A percentile compares a stretch with the other conserved stretches of the same genome.
Conservation (phyloP, 495 filamentous ascomycete species). For the Lindgomyces ingoldianus region DNA sequence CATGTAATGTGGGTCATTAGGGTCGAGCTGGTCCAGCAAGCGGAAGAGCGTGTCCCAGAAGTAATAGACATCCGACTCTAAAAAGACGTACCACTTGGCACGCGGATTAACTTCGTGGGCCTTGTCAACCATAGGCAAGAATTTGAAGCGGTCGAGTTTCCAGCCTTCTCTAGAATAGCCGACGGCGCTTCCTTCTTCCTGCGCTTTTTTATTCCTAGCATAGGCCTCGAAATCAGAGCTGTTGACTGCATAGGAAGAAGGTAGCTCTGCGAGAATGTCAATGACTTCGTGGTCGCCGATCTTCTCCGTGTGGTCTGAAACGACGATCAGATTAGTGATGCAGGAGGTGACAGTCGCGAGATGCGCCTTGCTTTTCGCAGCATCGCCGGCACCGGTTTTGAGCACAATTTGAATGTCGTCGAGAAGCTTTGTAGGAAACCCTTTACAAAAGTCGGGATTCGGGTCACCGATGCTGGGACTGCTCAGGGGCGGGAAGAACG, state of each 20-base stretch:
- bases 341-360: slow-evolving; percentile 46
- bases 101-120: slow-evolving; percentile 19
- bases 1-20: slow-evolving; percentile 19
- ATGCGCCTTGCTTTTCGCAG: slow-evolving; percentile 40
- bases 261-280: slow-evolving; percentile 48
- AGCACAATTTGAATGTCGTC: slow-evolving; percentile 47
- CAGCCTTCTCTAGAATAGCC: slow-evolving; percentile 28
- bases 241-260: slow-evolving; percentile 39
- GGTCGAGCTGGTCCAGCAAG: slow-evolving; percentile 24
- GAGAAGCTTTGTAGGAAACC: slow-evolving; percentile 45
- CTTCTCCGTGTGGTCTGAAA: slow-evolving; percentile 53
- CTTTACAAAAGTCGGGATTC: slow-evolving; percentile 39
- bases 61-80: slow-evolving; percentile 27
- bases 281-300: slow-evolving; percentile 45
- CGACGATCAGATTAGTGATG: slow-evolving; percentile 49
- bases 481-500: slow-evolving; percentile 29
- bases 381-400: slow-evolving; percentile 48
- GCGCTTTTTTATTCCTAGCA: slow-evolving; percentile 38
- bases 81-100: slow-evolving; percentile 32
- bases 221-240: slow-evolving; percentile 51
- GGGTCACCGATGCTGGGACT: neutral
- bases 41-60: slow-evolving; percentile 35
- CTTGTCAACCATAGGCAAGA: slow-evolving; percentile 35
- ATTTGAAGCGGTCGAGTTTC: slow-evolving; percentile 15
- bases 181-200: slow-evolving; percentile 24